Evolutionary conservation across 176 grass and related monocot genomes (phyloP), one percentile per base, ranked within the genome.

Genomic region (Poa annua): DNA sequence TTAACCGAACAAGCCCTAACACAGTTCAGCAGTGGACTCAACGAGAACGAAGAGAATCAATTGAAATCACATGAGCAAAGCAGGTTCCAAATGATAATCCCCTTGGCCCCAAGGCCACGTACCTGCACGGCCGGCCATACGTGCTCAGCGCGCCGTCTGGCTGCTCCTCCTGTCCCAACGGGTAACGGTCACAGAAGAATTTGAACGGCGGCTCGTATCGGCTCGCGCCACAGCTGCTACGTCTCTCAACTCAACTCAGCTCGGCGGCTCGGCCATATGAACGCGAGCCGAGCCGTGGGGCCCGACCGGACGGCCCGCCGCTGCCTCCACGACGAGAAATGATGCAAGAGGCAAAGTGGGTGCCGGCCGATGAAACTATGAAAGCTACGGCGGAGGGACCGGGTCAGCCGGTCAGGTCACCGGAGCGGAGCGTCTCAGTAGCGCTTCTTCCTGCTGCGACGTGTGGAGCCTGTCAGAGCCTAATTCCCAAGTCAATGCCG

Each of bases 301-400:
- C 70, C 45, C 24, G 70, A 26, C 24, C 48, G 77, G 87, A 64
- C 35, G 66, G 74, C 79, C 83, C 62, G 52, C 71, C 32, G 78
- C 71, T 77, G 77, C 88, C 64, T 74, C 54, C 79, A n/a, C 8
- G 83, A 82, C 71, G 42, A 57, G 78, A 82, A 45, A 81, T 5
- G n/a, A 73, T 49, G 16, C 69, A 45, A 8, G 63, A 82, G 55
- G 64, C 71, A 33, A 77, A 64, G 63, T 72, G 17, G 71, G 66
- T 69, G 86, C 75, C 78, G 88, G 54, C 78, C 73, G 24, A 66
- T 82, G 73, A 86, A 78, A 66, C 73, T 19, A 66, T 82, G 73
- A 86, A 78, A 66, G 73, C 88, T 39, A 86, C 66, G 1, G 47
- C 45, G 19, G 60, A 22, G 7, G 77, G 45, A 49, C 47, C 33